Evolutionary conservation across 2,329 filamentous ascomycete species (phyloP), one percentile per base, ranked within the genome.

Genomic region (Colletotrichum paranaense): DNA sequence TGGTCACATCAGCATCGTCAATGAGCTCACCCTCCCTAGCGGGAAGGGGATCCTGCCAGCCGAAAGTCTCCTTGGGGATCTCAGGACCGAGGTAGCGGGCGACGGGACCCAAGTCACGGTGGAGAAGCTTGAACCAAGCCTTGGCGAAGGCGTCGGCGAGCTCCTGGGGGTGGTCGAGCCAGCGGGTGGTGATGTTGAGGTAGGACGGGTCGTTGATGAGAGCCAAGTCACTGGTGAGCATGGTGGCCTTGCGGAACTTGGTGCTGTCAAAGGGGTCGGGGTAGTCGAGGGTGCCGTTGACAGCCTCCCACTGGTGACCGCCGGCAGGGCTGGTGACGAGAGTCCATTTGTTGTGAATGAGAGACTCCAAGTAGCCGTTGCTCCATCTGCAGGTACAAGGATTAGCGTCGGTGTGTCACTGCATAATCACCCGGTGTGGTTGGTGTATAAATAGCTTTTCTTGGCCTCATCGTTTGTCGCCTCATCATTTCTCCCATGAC

Each of bases 41-140:
- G 28, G 93, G 93, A 62, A 95, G 82, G 14, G 92, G 92, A 79
- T 95, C 93, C 79, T 95, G 92, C 93, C 93, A 95, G 78, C 91
- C 79, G n/a, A 92, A 86, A 14, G 87, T 85, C 86, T 95, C 92
- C 66, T 87, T 85, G 60, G 93, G 93, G 22, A 94, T 86, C 82
- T 95, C 93, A 1, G 93, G 93, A 35, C 93, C 93, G 59, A 95
- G 79, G 86, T 93, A 95, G 80, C 92, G 92, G 28, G 88, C 80
- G 67, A 89, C 86, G 56, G 93, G 93, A 19, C 93, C 93, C 84
- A 95, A 89, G 81, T 95, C 93, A 84, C 93, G 93, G 85, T 95
- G 93, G 42, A 93, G 87, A 55, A 95, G 89, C 90, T 95, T 95
- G 89, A 94, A 95, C 93, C 93, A 95, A 16, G 93, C 93, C 62